These are phyloP conservation scores for Hypoxylon sp. DNA, from an alignment of 2,329 filamentous ascomycete species.

Conservation along the genomic window DNA sequence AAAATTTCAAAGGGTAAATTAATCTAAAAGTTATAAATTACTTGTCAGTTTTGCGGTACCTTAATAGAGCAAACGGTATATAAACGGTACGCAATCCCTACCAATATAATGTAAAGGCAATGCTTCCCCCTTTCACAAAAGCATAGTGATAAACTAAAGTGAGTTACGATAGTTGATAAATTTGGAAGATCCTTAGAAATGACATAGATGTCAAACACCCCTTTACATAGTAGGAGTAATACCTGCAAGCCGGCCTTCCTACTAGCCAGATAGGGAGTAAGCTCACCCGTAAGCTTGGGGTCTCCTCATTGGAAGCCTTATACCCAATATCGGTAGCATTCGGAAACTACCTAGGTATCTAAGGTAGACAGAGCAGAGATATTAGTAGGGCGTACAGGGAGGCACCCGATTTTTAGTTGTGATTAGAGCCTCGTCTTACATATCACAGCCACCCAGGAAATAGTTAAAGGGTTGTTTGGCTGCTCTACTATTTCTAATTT, in stretches of 20 bases:
- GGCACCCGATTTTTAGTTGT: slow-evolving; percentile 8
- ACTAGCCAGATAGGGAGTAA: not conserved
- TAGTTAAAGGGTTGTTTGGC: not conserved
- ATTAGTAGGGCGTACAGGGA: not conserved
- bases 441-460: slow-evolving; percentile 2
- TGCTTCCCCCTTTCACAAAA: not conserved
- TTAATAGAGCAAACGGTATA: too few relatives aligned
- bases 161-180: not conserved
- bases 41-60: not conserved
- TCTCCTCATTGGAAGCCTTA: slow-evolving; percentile 1
- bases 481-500: not conserved
- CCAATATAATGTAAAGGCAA: not conserved
- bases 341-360: not conserved
- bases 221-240: not conserved
- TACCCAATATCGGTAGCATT: not conserved
- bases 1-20: not conserved
- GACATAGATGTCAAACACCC: not conserved
- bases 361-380: not conserved
- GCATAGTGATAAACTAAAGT: not conserved
- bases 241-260: not conserved
- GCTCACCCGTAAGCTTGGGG: not conserved
- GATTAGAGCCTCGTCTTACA: slow-evolving; percentile 16
- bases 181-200: not conserved
- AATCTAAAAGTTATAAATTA: not conserved
- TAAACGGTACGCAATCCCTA: not conserved